Percentiles rank a stretch among this genome's conserved stretches.
These are phyloP conservation scores for Penicillium griseofulvum DNA, from an alignment of 2,329 filamentous ascomycete species.

Conservation along the genomic window DNA sequence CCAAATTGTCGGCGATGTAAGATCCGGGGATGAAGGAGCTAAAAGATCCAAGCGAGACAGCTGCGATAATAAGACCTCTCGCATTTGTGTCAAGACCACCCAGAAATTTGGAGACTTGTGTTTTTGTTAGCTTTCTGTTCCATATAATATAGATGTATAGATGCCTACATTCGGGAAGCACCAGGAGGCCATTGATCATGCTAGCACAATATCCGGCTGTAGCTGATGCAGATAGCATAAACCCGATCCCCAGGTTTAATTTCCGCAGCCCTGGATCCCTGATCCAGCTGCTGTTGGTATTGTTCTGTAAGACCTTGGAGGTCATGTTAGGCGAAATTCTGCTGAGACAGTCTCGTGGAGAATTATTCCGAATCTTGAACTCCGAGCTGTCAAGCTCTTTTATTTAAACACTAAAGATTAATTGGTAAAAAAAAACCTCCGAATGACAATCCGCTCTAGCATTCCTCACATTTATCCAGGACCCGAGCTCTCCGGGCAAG, in stretches of 20 bases:
- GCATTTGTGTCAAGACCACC: slow-evolving; percentile 14
- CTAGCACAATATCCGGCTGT: slow-evolving; percentile 26
- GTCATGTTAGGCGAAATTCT: slow-evolving; percentile 3
- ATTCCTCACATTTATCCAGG: slow-evolving; percentile 7
- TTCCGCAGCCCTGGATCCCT: slow-evolving; percentile 17
- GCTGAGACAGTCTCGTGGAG: not conserved
- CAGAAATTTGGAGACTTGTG: slow-evolving; percentile 17
- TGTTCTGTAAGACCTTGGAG: slow-evolving; percentile 9
- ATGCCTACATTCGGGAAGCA: slow-evolving; percentile 23
- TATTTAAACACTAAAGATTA: slow-evolving; percentile 8
- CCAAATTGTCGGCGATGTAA: slow-evolving; percentile 43
- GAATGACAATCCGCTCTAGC: slow-evolving; percentile 1
- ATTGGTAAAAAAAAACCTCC: slow-evolving; percentile 8
- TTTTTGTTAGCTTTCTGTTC: not conserved
- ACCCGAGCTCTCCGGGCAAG: not conserved
- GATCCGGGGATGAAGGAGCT: slow-evolving; percentile 23
- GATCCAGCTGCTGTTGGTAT: slow-evolving; percentile 10
- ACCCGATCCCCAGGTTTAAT: slow-evolving; percentile 22
- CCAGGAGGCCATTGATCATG: slow-evolving; percentile 25
- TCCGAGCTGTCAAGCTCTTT: slow-evolving; percentile 10
- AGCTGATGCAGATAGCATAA: slow-evolving; percentile 26
- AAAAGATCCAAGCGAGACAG: slow-evolving; percentile 23
- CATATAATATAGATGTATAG: not conserved
- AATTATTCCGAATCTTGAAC: not conserved
- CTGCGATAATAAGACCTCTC: slow-evolving; percentile 22